These are phyloP conservation scores for Theileria equi DNA, from an alignment of 169 alveolate genomes.

Conservation along the genomic window DNA sequence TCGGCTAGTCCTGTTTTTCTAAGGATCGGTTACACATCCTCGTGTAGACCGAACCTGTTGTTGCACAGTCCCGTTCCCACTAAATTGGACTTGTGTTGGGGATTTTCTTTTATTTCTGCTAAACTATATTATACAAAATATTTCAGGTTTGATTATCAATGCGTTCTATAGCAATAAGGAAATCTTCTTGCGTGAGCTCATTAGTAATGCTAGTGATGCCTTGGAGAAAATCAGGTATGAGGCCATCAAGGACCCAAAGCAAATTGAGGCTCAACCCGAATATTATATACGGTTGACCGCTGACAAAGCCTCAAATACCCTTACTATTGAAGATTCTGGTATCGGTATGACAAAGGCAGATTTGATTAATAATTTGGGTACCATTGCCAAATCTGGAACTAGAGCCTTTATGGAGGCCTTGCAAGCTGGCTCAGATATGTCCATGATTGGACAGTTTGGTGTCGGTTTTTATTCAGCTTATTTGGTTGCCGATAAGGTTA, in stretches of 20 bases:
- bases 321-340: conserved; percentile 97
- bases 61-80: background rate
- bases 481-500: conserved; percentile 97
- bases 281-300: conserved; percentile 93
- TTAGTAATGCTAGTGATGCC: conserved; percentile 99
- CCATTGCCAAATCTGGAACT: conserved; percentile 98
- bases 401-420: conserved; percentile 99
- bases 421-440: conserved; percentile 95
- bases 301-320: conserved; percentile 93
- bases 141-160: conserved; percentile 91
- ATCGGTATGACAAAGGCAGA: conserved; percentile 99
- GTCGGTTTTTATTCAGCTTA: conserved; percentile 99
- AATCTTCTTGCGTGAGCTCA: conserved; percentile 97
- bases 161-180: conserved; percentile 99
- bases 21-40: too few relatives aligned
- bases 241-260: conserved; percentile 94
- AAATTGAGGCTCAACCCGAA: conserved; percentile 89
- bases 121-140: background rate
- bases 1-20: background rate
- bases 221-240: conserved; percentile 97
- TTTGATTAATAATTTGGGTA: conserved; percentile 94
- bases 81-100: background rate
- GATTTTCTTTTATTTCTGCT: background rate
- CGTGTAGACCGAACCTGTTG: background rate
- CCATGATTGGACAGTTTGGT: conserved; percentile 99